These are phyloP conservation scores for Syncephalastrum contaminatum DNA, from an alignment of 371 early-diverging fungal genomes.

Conservation along the genomic window DNA sequence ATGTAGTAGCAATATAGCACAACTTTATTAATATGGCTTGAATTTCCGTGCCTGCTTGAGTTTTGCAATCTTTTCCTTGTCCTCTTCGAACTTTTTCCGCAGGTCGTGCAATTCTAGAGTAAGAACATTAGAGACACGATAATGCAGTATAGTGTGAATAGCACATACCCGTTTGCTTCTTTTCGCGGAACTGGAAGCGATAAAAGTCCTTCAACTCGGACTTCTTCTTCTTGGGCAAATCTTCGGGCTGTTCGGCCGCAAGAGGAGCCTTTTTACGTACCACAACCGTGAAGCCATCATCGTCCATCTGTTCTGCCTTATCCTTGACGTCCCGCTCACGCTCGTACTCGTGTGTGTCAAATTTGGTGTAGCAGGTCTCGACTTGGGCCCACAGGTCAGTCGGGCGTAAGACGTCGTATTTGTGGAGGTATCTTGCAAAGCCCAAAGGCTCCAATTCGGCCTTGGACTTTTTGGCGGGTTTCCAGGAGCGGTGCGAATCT, in stretches of 20 bases:
- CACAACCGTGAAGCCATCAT: conserved; percentile 93
- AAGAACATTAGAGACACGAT: too few species aligned
- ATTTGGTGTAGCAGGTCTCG: conserved; percentile 74
- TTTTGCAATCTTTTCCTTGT: conserved; percentile 79
- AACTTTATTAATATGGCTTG: conserved; percentile 76
- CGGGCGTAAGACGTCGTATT: too few species aligned
- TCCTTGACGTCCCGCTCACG: conserved; percentile 61
- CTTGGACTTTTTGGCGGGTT: conserved; percentile 12
- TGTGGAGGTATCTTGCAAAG: conserved; percentile 11
- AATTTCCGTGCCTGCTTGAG: conserved; percentile 82
- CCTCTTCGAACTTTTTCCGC: conserved; percentile 90
- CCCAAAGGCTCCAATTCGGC: conserved; percentile 48
- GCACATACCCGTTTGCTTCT: conserved; percentile 77
- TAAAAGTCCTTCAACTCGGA: conserved; percentile 86
- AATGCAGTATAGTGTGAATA: too few species aligned
- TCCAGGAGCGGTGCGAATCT: too few species aligned
- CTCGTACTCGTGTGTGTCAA: conserved; percentile 79
- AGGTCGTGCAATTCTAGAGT: conserved; percentile 77
- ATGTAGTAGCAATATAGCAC: conserved; percentile 2
- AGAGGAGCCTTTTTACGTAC: conserved; percentile 64
- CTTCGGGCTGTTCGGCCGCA: conserved; percentile 53
- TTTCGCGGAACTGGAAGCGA: conserved; percentile 92
- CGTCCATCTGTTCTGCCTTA: conserved; percentile 81
- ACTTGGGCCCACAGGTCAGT: conserved; percentile 34
- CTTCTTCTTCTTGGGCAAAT: conserved; percentile 56